Evolutionary conservation across 2,329 filamentous ascomycete species (phyloP).

Genomic region (Botrytis pseudocinerea): DNA sequence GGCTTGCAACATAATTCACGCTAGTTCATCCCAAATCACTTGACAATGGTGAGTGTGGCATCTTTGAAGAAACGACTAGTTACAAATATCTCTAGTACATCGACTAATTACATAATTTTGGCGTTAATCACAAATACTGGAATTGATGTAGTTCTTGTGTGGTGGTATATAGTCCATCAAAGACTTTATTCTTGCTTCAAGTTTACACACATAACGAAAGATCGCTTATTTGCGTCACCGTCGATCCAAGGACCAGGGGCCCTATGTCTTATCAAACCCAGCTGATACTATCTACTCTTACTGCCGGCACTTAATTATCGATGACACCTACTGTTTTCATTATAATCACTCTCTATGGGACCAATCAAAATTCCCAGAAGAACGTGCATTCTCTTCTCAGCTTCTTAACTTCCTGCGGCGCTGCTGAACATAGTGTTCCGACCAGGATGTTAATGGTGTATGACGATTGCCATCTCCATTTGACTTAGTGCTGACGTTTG

Average conservation of each 20-base stretch:
- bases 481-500: neutral
- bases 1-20: neutral
- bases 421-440: neutral
- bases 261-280: neutral
- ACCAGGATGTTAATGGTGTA: neutral
- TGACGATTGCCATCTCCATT: neutral
- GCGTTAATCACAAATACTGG: neutral
- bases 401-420: neutral
- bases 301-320: neutral
- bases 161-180: neutral
- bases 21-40: neutral
- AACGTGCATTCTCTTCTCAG: neutral
- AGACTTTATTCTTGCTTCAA: neutral
- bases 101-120: neutral
- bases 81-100: neutral
- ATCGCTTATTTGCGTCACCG: neutral
- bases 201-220: neutral
- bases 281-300: neutral
- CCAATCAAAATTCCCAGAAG: too few relatives aligned
- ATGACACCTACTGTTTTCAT: too few relatives aligned
- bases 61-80: neutral
- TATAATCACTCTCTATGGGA: neutral
- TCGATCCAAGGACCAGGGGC: neutral
- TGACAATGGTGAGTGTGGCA: neutral
- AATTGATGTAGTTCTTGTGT: neutral